Conservation (phyloP, 2,329 filamentous ascomycete species). For the Trichothecium sympodiale region DNA sequence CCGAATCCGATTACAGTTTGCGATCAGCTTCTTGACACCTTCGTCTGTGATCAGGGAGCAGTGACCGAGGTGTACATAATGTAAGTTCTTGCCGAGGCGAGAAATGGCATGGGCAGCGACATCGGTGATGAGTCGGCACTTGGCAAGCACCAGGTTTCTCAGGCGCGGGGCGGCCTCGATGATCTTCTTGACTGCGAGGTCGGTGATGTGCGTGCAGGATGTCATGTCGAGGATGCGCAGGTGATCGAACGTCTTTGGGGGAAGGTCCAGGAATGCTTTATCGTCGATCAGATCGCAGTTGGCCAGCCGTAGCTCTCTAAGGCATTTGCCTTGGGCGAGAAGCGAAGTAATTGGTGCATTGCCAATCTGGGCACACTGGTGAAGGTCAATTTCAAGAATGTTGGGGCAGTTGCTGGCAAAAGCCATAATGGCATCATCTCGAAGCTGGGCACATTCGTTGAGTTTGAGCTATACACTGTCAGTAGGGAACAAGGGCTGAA, state of each 20-base stretch:
- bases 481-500: not conserved
- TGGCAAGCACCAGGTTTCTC: slow-evolving; percentile 86
- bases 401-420: slow-evolving; percentile 85
- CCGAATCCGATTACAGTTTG: slow-evolving; percentile 80
- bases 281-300: slow-evolving; percentile 80
- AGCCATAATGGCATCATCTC: slow-evolving; percentile 69
- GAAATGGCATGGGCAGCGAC: slow-evolving; percentile 78
- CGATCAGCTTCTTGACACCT: slow-evolving; percentile 75
- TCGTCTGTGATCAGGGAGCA: slow-evolving; percentile 85
- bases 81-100: slow-evolving; percentile 84
- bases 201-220: slow-evolving; percentile 72
- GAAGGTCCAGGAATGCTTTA: slow-evolving; percentile 73
- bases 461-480: slow-evolving; percentile 61
- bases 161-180: slow-evolving; percentile 77
- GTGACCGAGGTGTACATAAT: slow-evolving; percentile 93
- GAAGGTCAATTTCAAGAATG: slow-evolving; percentile 91
- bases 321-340: slow-evolving; percentile 63
- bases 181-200: slow-evolving; percentile 80
- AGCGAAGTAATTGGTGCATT: slow-evolving; percentile 76
- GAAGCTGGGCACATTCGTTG: slow-evolving; percentile 80
- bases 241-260: slow-evolving; percentile 65
- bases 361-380: slow-evolving; percentile 71
- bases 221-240: slow-evolving; percentile 90
- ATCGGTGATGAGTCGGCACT: slow-evolving; percentile 90
- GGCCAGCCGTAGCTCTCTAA: slow-evolving; percentile 83